phyloP scores from a whole-genome alignment of 1,284 basidiomycete genomes.

The Ustilago shanxiensis region DNA sequence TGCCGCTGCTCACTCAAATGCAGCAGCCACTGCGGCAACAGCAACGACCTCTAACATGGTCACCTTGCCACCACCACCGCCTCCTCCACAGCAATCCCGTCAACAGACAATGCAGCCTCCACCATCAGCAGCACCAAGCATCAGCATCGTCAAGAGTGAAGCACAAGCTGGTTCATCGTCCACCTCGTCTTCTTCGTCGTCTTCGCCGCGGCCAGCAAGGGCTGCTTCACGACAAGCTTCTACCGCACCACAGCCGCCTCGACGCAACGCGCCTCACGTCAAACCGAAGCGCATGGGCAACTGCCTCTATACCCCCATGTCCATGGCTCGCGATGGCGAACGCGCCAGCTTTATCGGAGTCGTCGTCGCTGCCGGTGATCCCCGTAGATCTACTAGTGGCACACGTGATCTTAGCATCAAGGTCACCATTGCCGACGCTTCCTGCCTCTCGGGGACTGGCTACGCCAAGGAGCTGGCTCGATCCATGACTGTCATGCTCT shows the following conservation, averaged over 20 bases:
- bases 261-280: constrained; percentile 45
- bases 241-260: constrained; percentile 14
- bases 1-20: neutral
- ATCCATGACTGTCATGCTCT: constrained; percentile 51
- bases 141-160: constrained; percentile 24
- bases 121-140: neutral
- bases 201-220: constrained; percentile 16
- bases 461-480: constrained; percentile 42
- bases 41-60: neutral
- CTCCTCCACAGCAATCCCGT: constrained; percentile 14
- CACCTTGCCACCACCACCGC: constrained; percentile 3
- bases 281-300: constrained; percentile 52
- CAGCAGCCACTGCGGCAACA: neutral
- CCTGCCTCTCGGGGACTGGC: constrained; percentile 42
- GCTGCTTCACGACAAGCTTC: constrained; percentile 24
- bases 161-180: constrained; percentile 2
- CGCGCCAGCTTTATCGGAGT: constrained; percentile 55
- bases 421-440: constrained; percentile 44
- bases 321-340: constrained; percentile 40
- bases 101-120: neutral
- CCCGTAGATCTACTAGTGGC: constrained; percentile 45
- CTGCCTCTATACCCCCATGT: constrained; percentile 53
- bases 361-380: constrained; percentile 36
- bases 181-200: constrained; percentile 9
- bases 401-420: constrained; percentile 47